Evolutionary conservation across 139 green algal species (phyloP), one percentile per base, ranked within the genome.

Genomic region (Auxenochlorella pyrenoidosa): DNA sequence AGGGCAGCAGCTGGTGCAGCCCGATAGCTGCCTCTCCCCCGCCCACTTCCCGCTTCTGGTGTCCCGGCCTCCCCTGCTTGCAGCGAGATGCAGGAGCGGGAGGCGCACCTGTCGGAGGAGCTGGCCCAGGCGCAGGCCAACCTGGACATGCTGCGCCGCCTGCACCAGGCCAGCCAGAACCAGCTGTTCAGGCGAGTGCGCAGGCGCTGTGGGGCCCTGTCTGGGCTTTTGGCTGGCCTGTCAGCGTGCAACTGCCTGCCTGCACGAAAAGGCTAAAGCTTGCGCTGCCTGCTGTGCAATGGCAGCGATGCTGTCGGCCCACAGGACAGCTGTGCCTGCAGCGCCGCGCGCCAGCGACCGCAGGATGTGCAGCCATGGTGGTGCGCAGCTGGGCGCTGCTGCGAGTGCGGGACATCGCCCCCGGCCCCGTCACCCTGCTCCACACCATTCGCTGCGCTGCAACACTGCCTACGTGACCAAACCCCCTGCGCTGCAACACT

Each of bases 91-190:
- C 89, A 82, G 63, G 76, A 87, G 80, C 80, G 91, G 24, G 95
- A 97, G 84, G 83, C 51, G 41, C 81, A 91, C 78, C 93, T 98
- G 65, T 86, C 92, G 12, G 87, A 87, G 47, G 94, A 95, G 89
- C 91, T 98, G 79, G 78, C 77, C 2, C 91, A 94, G 72, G 92
- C 94, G 3, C 90, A 96, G 38, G 80, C 84, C 26, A 94, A 88
- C 82, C 82, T 98, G 72, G 90, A 92, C 19, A 85, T 91, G 22
- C 94, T 98, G 94, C 91, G 94, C 86, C 91, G 92, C 85, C 84
- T 96, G 88, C 95, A 98, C 82, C 73, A 93, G 30, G 89, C 92
- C 66, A 91, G 92, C 5, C 94, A 98, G 91, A 83, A 80, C 70
- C 84, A 90, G 83, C 82, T 94, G 22, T 90, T 93, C 72, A 90